Base-by-base conservation (phyloP, 768 basidiomycete genomes). In the Nidularia sp. region DNA sequence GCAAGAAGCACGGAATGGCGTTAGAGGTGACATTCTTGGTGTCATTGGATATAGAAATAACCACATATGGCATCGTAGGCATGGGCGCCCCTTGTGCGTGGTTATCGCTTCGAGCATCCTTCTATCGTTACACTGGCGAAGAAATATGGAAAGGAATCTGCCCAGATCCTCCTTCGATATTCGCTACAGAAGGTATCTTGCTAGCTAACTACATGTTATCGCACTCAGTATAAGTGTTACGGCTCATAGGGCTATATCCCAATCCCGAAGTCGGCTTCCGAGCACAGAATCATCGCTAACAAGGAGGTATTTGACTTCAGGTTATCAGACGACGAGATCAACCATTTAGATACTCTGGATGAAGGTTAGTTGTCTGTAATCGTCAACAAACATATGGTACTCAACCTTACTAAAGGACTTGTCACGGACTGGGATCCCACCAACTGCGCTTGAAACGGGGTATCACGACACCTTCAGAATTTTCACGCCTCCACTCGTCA, bases 21-120 rank as follows among this genome's bases (percentile, higher is more conserved):
- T 71, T 90, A 7, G 81, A 88, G 74, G 87, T 83, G 48, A 58
- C 75, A 60, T 45, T 47, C 47, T 49, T 12, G 48, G 45, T 9
- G 3, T 45, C 34, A 4, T 32, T 34, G 29, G 36, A 39, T 8
- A 39, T n/a, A 9, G 18, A 18, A 39, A 8, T 39, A 8, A 8
- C 36, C 9, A 39, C 45, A 55, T 18, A 52, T 51, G 29, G 31
- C 31, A 22, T 41, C 25, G 32, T 31, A 86, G 82, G 87, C 86
- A 5, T 90, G 88, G 87, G 87, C 75, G 6, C 85, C 86, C 4
- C 75, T 90, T 5, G 87, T 81, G 13, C 74, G 86, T 18, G 85
- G 80, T 8, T 70, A 82, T 65, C 76, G 83, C 45, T 87, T 91
- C 83, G 34, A 68, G 15, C 80, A 86, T 66, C 77, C 81, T 15